Base-by-base conservation (phyloP, 257 asterid species). In the Lycium barbarum region DNA sequence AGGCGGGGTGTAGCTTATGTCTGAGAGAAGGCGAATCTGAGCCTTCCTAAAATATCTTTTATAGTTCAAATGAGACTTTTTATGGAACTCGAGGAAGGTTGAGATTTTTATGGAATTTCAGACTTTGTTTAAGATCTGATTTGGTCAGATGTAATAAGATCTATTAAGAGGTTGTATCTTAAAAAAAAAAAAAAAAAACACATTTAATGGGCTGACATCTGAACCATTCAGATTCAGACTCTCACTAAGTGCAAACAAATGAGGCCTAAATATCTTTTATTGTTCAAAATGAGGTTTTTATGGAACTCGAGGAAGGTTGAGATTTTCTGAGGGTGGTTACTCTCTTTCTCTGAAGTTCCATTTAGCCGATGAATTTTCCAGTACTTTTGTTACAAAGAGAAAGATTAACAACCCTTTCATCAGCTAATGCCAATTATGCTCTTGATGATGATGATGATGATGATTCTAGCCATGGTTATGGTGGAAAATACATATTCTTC, bases 351-450 rank as follows among this genome's bases (percentile, higher is more conserved):
- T 20, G 13, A 20, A 62, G 35, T 62, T 20, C 68, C 3, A 3
- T 20, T 0, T n/a, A 20, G 36, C 36, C 36, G 2, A 62, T 61
- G 11, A n/a, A 17, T 61, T 61, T n/a, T 3, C 33, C 35, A 13
- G 7, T 76, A 22, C 47, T 51, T 20, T 4, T 8, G 81, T 22
- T 22, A 22, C n/a, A 51, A 22, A 0, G 45, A 49, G 11, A 13
- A 4, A 22, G 62, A 11, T 49, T 18, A 58, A 80, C 72, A 80
- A 12, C 84, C 72, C 72, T 80, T 36, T 80, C 66, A 55, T 73
- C 80, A 45, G 15, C 40, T n/a, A 43, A 47, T 73, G 59, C 40
- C 61, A 74, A 49, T 47, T 2, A 74, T 49, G 43, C 13, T 49
- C 43, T 49, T 74, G 59, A 15, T 74, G 40, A 1, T 49, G 58